Base-by-base conservation (phyloP, 441 rosid genomes). In the Gossypium schwendimanii region DNA sequence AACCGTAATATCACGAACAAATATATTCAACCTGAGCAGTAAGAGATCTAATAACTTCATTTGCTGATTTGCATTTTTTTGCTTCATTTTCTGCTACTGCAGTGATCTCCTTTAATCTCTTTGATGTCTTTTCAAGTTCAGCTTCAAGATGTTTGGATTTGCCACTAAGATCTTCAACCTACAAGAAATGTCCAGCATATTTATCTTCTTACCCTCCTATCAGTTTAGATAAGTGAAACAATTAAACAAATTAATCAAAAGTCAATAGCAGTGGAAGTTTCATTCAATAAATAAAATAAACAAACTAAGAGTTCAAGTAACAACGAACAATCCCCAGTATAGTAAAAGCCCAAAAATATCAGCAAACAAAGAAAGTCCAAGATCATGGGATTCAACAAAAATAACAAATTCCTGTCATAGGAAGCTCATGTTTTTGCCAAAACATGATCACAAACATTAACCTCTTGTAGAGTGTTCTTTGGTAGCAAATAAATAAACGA, bases 51-150 rank as follows among this genome's bases (percentile, higher is more conserved):
- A 90, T 85, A 68, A 88, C 90, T 50, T 87, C 95, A 59, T 83
- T 88, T 8, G 92, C 92, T 33, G 91, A 78, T 77, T 77, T 88
- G 83, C 86, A 84, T 78, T 87, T 88, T 75, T 84, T 91, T 63
- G 87, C 91, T 85, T 89, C 94, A 75, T 84, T 88, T 67, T 83
- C 81, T 73, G 89, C 91, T 73, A 86, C 81, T 50, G 82, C 86
- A 60, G 85, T 80, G 26, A 84, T 91, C 49, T 84, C 84, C 73
- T 80, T 86, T 63, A 89, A 77, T 70, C 83, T 82, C 59, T 69
- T 85, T 55, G 81, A 74, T 28, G 87, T 84, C 77, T 75, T 84
- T 69, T 78, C 85, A 62, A 90, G 88, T 78, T 88, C 88, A 64
- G 76, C 87, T 85, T 90, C 91, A 73, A 85, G 89, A 53, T 57